Conservation (phyloP, 108 stramenopile species). For the Chaetoceros muelleri region DNA sequence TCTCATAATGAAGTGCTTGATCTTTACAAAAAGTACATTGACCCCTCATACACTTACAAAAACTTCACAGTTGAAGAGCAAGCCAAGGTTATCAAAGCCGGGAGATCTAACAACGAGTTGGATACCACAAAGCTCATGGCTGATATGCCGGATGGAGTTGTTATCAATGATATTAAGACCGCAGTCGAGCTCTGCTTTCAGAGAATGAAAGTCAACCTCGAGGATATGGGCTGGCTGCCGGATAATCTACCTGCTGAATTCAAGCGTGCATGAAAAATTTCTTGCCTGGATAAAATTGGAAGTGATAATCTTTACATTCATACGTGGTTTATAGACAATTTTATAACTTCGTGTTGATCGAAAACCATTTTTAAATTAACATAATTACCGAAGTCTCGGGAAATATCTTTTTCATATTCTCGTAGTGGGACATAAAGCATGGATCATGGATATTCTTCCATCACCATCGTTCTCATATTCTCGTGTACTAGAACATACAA, state of each 20-base stretch:
- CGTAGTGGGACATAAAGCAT: too few species aligned
- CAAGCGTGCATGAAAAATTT: too few species aligned
- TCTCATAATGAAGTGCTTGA: constrained; percentile 98
- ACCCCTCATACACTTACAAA: constrained; percentile 91
- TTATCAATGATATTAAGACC: constrained; percentile 83
- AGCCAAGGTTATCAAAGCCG: constrained; percentile 89
- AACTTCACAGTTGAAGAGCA: constrained; percentile 95
- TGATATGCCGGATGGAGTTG: constrained; percentile 85
- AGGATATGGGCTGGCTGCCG: constrained; percentile 63
- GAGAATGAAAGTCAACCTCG: constrained; percentile 90
- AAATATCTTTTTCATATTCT: too few species aligned
- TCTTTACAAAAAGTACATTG: constrained; percentile 97
- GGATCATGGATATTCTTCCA: too few species aligned
- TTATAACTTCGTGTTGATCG: too few species aligned
- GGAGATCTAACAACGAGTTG: constrained; percentile 96
- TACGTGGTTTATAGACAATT: too few species aligned
- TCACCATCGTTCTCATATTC: too few species aligned
- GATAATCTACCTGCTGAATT: constrained; percentile 59
- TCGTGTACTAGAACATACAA: too few species aligned
- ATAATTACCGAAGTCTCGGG: too few species aligned
- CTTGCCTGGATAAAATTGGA: too few species aligned
- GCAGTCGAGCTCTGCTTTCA: constrained; percentile 89
- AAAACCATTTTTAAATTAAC: too few species aligned
- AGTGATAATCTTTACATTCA: too few species aligned
- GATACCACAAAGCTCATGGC: constrained; percentile 91